phyloP scores from a whole-genome alignment of 306 rosid genomes.

The Rosa rugosa region DNA sequence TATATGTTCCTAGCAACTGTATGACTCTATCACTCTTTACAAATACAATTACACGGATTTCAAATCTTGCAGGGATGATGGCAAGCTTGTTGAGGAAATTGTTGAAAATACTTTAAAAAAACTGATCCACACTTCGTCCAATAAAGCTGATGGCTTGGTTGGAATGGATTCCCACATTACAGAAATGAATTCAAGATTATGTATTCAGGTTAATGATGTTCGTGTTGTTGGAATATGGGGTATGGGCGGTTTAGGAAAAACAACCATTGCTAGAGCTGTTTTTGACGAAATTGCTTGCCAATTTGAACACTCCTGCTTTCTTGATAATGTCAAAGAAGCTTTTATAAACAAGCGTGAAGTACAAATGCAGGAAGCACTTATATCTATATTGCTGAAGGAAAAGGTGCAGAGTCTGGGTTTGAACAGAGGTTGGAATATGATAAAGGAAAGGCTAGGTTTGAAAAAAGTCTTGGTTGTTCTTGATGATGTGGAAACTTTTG shows the following conservation, averaged over 20 bases:
- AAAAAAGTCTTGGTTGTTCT: too few relatives aligned
- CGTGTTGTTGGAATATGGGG: slow-evolving; percentile 28
- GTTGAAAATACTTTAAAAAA: background rate
- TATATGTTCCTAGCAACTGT: too few relatives aligned
- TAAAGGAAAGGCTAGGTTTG: too few relatives aligned
- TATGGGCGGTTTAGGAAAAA: slow-evolving; percentile 32
- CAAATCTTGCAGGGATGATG: background rate
- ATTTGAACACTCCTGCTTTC: too few relatives aligned
- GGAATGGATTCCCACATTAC: slow-evolving; percentile 13
- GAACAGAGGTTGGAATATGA: too few relatives aligned
- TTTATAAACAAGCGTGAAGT: background rate
- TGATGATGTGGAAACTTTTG: too few relatives aligned
- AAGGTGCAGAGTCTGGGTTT: background rate
- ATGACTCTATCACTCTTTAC: too few relatives aligned
- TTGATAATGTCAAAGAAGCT: slow-evolving; percentile 11
- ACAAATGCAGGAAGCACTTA: slow-evolving; percentile 17
- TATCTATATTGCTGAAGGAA: background rate
- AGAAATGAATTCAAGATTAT: background rate
- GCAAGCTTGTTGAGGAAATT: background rate
- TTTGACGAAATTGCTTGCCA: too few relatives aligned
- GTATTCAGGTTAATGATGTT: background rate
- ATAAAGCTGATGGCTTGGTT: background rate
- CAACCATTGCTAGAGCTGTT: too few relatives aligned
- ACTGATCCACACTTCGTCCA: background rate
- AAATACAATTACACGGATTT: too few relatives aligned